Evolutionary conservation across 192 early-diverging fungal species (phyloP), one percentile per base, ranked within the genome.

Genomic region (Coemansia sp.): DNA sequence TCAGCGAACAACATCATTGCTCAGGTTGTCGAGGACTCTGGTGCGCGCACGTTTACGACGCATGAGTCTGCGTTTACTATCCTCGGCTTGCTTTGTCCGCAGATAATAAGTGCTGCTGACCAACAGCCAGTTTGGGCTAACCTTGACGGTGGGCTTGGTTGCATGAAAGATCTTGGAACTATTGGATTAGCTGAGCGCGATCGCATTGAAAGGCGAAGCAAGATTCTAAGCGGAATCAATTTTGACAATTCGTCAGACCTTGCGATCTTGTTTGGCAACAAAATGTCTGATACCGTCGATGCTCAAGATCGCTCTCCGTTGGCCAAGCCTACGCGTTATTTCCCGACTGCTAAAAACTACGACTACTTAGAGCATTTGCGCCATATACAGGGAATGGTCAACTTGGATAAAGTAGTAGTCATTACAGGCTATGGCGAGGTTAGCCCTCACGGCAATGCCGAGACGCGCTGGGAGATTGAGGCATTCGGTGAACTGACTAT

Each of bases 381-480:
- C 62, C 71, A 90, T 50, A 63, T 90, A 53, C 81, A 83, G 25
- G 50, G 25, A 51, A 86, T 93, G 84, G 78, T 96, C 20, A 93
- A 95, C 71, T 72, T 96, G 64, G 94, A 96, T 48, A 90, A 93
- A 71, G 86, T 91, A 10, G 85, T 95, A 36, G 94, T 96, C 37
- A 83, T 94, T 31, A 90, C 91, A 59, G 94, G 94, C 56, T 96
- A 93, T 70, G 88, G 89, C 70, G 94, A 96, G 68, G 93, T 96
- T 18, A 86, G 92, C 6, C 94, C 94, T 6, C 94, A 87, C 71
- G 94, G 94, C 79, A 88, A 88, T 56, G 81, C 88, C 9, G 86
- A 92, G 60, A 96, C 94, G 53, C 90, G 94, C 64, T 96, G 94
- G 94, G 94, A 96, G 74, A 93, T 96, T 85, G 94, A 96, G 76